Evolutionary conservation across 345 rosid species (phyloP).

Genomic region (Kernera saxatilis): DNA sequence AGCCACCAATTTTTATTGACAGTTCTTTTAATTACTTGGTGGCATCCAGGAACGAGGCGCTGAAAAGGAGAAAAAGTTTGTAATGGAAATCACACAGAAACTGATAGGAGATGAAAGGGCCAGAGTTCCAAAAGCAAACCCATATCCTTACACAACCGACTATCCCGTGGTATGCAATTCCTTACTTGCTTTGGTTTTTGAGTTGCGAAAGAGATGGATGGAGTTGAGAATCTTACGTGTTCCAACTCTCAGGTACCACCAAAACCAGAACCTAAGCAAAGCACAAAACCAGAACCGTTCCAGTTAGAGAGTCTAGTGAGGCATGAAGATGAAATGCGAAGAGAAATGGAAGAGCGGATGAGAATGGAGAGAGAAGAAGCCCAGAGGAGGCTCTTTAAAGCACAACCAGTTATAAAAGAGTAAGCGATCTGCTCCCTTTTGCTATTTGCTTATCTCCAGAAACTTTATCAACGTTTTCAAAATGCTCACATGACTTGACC

Average conservation of each 20-base stretch:
- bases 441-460: neutral
- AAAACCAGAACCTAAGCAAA: slow-evolving; percentile 78
- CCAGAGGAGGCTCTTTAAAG: slow-evolving; percentile 64
- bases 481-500: slow-evolving; percentile 1
- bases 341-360: slow-evolving; percentile 75
- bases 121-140: slow-evolving; percentile 73
- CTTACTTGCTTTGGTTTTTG: neutral
- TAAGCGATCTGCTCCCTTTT: slow-evolving; percentile 28
- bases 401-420: slow-evolving; percentile 78
- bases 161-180: slow-evolving; percentile 72
- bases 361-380: slow-evolving; percentile 72
- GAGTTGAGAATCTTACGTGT: neutral
- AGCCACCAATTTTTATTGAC: slow-evolving; percentile 11
- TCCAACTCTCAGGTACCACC: slow-evolving; percentile 62
- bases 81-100: slow-evolving; percentile 51
- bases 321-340: slow-evolving; percentile 83
- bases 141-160: slow-evolving; percentile 95
- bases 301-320: slow-evolving; percentile 77
- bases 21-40: neutral
- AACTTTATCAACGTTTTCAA: neutral
- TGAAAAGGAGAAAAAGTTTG: slow-evolving; percentile 68
- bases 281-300: slow-evolving; percentile 82
- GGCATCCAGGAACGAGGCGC: slow-evolving; percentile 84
- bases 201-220: neutral
- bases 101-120: slow-evolving; percentile 68